Base-by-base conservation (phyloP, 257 asterid genomes). In the Verbascum thapsus region DNA sequence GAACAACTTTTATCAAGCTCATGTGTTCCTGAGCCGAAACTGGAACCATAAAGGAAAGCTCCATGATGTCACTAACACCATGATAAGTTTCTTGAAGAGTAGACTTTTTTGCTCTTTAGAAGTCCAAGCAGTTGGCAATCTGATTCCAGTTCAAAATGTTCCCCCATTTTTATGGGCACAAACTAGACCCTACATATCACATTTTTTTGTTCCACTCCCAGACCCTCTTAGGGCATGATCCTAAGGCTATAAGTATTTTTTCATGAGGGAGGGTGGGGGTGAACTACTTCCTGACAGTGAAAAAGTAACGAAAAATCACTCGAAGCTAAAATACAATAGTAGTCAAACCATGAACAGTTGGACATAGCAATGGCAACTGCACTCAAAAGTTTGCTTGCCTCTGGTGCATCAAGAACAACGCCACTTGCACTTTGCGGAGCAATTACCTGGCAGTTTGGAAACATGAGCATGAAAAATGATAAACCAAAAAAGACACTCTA, bases 321-420 rank as follows among this genome's bases (percentile, higher is more conserved):
- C 17, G 49, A 50, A 58, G 10, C 57, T 64, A 66, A 8, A 50
- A 41, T 49, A 58, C 17, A 68, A 74, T 40, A 68, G 74, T 53
- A 63, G 62, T 72, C 80, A 71, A 72, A 90, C 97, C 97, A 82
- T 59, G 95, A 85, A 80, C 95, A 81, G 80, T 83, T 87, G 71
- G 97, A 81, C 80, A 87, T 61, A 57, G 96, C 96, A 81, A 90
- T 90, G 69, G 97, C 95, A 74, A 87, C 95, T 42, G 95, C 95
- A 80, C 97, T 90, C 83, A 90, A 78, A 62, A 90, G 97, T 73
- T 90, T 90, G 91, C 92, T 87, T 52, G 96, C 95, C 83, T 87
- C 97, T 40, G 97, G 96, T 62, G 92, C 89, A 68, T 87, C 95
- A 69, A 90, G 95, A 78, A 90, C 88, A 69, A 87, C 95, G 6